Evolutionary conservation across 78 protist genomes (phyloP), one percentile per base, ranked within the genome.

Genomic region (Protostelium mycophagum): DNA sequence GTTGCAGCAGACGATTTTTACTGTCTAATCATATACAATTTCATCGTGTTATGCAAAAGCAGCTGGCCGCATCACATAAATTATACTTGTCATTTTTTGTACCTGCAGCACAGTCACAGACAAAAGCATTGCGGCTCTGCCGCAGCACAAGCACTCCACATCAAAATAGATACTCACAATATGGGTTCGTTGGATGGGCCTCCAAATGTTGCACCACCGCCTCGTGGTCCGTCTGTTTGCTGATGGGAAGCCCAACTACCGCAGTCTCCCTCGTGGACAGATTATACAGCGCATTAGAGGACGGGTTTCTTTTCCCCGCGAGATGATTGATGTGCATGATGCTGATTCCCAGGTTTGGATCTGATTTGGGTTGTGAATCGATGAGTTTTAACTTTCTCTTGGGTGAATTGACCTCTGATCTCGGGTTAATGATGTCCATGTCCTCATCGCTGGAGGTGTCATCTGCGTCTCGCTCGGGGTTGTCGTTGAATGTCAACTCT

Each of bases 191-290:
- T 37, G 94, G 94, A 36, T 91, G 94, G 28, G 91, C 86, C 36
- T 91, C 94, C 28, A 91, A 35, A 88, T 91, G 89, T 85, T 91
- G 94, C 36, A 91, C 94, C 87, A 91, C 89, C 0, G 89, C 89
- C 83, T 91, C 89, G 28, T 91, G 94, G 85, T 91, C 94, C 28
- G 88, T 83, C 83, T 37, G 88, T 35, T 89, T 91, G 0, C 73
- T 16, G 73, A 51, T 16, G 73, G 73, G 73, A 25, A 5, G 5
- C 5, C 16, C 5, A 51, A 25, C 16, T 25, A 16, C 73, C 73
- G 73, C 16, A 51, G 5, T 25, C 16, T 51, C 73, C 73, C 16
- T 51, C 31, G 5, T 51, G 73, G 31, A 5, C 73, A 51, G 16
- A 16, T 16, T 51, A 16, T 51, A 51, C 73, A 51, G 16, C 73